Evolutionary conservation across 306 rosid species (phyloP), one percentile per base, ranked within the genome.

Genomic region (Casuarina equisetifolia): DNA sequence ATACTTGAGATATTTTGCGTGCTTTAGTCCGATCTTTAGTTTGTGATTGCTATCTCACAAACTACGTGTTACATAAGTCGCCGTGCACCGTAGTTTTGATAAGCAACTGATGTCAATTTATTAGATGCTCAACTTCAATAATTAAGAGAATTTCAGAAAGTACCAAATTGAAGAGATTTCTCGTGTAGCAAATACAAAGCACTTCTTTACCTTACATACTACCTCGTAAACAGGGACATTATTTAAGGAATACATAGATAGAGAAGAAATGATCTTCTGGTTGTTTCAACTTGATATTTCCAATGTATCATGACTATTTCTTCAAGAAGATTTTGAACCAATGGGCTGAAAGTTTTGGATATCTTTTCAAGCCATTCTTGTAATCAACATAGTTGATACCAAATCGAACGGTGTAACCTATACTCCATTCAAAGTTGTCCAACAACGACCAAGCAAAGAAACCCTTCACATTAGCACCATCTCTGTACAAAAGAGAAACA

Each of bases 391-490:
- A 89, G 39, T 84, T 89, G 11, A 88, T 81, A 17, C 92, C 97
- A 67, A 91, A 91, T 0, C 91, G 84, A 51, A 88, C 85, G 0
- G 81, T 76, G 80, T 91, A 89, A 36, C 93, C 92, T 3, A 80
- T 53, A n/a, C 0, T 15, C 95, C 90, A 90, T 76, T 91, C 91
- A 9, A 84, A 91, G 61, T 86, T 86, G 81, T 91, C 96, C 74
- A 91, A 79, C 73, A 91, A 79, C 46, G 93, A 89, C 96, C 93
- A 91, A 45, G 90, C 82, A 76, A 91, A 89, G 82, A 83, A 90
- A 32, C 96, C 92, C 79, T 83, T 90, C 82, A 88, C 91, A 44
- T 86, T 85, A 51, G 82, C 93, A 42, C 93, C 93, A 74, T 76
- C 78, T 84, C 91, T 91, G 20, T 61, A 78, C 3, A n/a, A 11